phyloP scores from a whole-genome alignment of 2,329 filamentous ascomycete species.

The Ceratocystis cacaofunesta region DNA sequence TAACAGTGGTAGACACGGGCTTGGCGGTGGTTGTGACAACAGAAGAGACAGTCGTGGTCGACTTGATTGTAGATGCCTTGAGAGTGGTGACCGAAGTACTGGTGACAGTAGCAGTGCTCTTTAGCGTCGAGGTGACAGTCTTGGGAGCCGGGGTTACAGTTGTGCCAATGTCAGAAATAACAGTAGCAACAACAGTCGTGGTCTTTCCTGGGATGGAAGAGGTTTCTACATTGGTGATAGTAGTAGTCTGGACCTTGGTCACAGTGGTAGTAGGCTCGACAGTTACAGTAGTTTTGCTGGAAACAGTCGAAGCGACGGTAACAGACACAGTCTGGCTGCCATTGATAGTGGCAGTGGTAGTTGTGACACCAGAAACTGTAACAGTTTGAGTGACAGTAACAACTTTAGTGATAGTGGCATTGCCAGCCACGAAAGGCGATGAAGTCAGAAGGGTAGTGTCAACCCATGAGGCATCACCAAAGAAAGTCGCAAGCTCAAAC shows the following conservation, averaged over 20 bases:
- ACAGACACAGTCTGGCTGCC: not conserved
- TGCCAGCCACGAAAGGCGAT: slow-evolving; percentile 4
- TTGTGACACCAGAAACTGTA: not conserved
- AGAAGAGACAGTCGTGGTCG: slow-evolving; percentile 2
- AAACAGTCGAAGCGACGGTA: slow-evolving; percentile 1
- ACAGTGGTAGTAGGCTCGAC: not conserved
- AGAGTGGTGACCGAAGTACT: not conserved
- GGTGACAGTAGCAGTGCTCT: not conserved
- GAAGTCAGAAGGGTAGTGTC: slow-evolving; percentile 3
- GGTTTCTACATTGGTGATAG: not conserved
- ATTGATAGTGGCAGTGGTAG: not conserved
- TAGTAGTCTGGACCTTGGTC: not conserved
- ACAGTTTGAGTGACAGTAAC: slow-evolving; percentile 5
- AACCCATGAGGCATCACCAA: slow-evolving; percentile 6
- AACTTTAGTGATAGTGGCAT: not conserved
- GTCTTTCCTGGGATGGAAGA: slow-evolving; percentile 1
- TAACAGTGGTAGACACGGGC: not conserved
- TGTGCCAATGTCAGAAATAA: not conserved
- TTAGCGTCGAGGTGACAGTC: not conserved
- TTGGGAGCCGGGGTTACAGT: not conserved
- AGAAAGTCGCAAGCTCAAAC: slow-evolving; percentile 7
- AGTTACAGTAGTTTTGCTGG: not conserved
- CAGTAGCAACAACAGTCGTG: not conserved
- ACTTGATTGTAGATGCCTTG: slow-evolving; percentile 8
- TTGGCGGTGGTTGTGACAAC: not conserved